phyloP scores from a whole-genome alignment of 2,329 filamentous ascomycete species.

The Blumeriella jaapii region DNA sequence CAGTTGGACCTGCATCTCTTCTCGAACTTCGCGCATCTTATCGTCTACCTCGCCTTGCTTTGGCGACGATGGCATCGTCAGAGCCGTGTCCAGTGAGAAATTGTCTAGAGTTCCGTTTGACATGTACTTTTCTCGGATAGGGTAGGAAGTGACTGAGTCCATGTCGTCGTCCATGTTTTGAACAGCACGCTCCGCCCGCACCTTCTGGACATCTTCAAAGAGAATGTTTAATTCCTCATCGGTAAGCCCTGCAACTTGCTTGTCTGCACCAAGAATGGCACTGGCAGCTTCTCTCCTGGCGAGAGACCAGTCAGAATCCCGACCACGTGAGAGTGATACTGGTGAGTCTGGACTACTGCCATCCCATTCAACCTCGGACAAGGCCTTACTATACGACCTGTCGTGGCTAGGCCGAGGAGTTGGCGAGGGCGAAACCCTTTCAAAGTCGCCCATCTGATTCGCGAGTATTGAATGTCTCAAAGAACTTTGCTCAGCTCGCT shows the following conservation, averaged over 20 bases:
- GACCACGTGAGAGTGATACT: conserved; percentile 52
- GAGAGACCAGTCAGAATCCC: conserved; percentile 91
- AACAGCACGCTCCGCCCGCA: conserved; percentile 63
- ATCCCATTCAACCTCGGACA: conserved; percentile 62
- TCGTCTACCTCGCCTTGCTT: conserved; percentile 67
- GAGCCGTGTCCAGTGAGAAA: conserved; percentile 83
- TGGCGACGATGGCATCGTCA: conserved; percentile 92
- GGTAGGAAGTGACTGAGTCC: conserved; percentile 81
- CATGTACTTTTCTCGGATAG: conserved; percentile 86
- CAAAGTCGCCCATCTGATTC: conserved; percentile 42
- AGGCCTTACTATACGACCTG: conserved; percentile 63
- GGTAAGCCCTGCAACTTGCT: conserved; percentile 78
- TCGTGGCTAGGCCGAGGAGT: conserved; percentile 58
- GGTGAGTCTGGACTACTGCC: conserved; percentile 74
- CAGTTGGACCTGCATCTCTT: conserved; percentile 74
- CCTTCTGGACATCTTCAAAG: conserved; percentile 87
- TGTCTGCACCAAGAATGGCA: conserved; percentile 79
- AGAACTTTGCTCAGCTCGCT: conserved; percentile 78
- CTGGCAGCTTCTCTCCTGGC: conserved; percentile 87
- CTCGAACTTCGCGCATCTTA: conserved; percentile 58
- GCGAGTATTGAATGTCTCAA: conserved; percentile 70
- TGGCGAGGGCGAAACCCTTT: conserved; percentile 51
- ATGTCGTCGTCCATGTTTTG: conserved; percentile 80
- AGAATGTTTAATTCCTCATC: conserved; percentile 91
- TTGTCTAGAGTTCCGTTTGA: conserved; percentile 92